These are phyloP conservation scores for Fraxinus nigra DNA, from an alignment of 305 asterid genomes.

Conservation along the genomic window DNA sequence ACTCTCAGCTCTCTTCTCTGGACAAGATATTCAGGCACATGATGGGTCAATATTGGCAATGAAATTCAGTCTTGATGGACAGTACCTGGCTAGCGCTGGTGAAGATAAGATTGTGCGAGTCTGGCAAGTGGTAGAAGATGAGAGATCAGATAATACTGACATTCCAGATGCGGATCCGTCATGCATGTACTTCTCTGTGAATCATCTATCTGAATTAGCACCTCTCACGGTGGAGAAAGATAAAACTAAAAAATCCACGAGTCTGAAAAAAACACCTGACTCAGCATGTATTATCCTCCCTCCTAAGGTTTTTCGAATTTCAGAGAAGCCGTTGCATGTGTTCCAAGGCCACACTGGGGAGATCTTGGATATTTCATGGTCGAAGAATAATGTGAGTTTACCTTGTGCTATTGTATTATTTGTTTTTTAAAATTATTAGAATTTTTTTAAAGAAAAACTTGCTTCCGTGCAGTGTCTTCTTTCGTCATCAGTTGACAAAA, in stretches of 20 bases:
- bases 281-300: constrained; percentile 91
- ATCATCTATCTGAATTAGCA: constrained; percentile 63
- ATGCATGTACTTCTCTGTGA: constrained; percentile 71
- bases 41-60: constrained; percentile 75
- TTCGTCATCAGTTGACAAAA: constrained; percentile 85
- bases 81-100: constrained; percentile 84
- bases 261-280: constrained; percentile 53
- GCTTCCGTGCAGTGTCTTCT: constrained; percentile 64
- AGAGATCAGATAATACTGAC: constrained; percentile 56
- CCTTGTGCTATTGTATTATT: neutral
- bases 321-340: constrained; percentile 72
- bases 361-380: constrained; percentile 88
- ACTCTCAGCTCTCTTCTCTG: constrained; percentile 75
- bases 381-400: constrained; percentile 66
- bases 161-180: constrained; percentile 77
- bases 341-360: constrained; percentile 74
- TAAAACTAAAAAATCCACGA: constrained; percentile 35
- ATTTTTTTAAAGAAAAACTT: neutral
- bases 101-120: constrained; percentile 71
- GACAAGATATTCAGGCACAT: constrained; percentile 80
- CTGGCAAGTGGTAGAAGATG: constrained; percentile 89
- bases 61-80: constrained; percentile 89
- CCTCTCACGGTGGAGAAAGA: constrained; percentile 62
- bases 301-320: constrained; percentile 69
- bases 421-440: constrained; percentile 1